These are phyloP conservation scores for Quercus rubra DNA, from an alignment of 306 rosid genomes.

Conservation along the genomic window DNA sequence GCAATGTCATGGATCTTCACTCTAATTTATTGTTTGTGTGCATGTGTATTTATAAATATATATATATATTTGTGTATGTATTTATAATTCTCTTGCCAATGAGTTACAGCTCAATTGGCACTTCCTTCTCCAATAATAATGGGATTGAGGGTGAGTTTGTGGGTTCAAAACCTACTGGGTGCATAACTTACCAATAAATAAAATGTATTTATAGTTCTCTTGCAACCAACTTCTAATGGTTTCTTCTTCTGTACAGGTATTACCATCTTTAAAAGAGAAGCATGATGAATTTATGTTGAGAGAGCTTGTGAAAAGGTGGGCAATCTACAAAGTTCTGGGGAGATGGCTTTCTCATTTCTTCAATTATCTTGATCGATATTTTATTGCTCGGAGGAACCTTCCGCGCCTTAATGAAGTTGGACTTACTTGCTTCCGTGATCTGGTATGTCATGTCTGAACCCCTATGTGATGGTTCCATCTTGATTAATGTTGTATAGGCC, in stretches of 20 bases:
- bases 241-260: slow-evolving; percentile 41
- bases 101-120: too few relatives aligned
- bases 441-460: slow-evolving; percentile 40
- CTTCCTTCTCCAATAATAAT: too few relatives aligned
- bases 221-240: neutral
- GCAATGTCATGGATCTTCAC: neutral
- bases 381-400: slow-evolving; percentile 43
- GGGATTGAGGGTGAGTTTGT: too few relatives aligned
- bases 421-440: slow-evolving; percentile 54
- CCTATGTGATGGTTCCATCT: neutral
- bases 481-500: neutral
- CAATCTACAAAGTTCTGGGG: slow-evolving; percentile 69
- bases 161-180: too few relatives aligned
- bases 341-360: slow-evolving; percentile 66
- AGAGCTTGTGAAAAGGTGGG: slow-evolving; percentile 80
- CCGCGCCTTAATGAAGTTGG: slow-evolving; percentile 61
- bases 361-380: slow-evolving; percentile 51
- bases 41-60: too few relatives aligned
- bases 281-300: slow-evolving; percentile 62
- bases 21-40: neutral
- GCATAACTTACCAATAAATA: too few relatives aligned
- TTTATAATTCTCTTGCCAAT: neutral
- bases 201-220: neutral
- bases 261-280: slow-evolving; percentile 69
- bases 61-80: neutral